Base-by-base conservation (phyloP, 108 stramenopile species). In the Stephanodiscus minutulus region DNA sequence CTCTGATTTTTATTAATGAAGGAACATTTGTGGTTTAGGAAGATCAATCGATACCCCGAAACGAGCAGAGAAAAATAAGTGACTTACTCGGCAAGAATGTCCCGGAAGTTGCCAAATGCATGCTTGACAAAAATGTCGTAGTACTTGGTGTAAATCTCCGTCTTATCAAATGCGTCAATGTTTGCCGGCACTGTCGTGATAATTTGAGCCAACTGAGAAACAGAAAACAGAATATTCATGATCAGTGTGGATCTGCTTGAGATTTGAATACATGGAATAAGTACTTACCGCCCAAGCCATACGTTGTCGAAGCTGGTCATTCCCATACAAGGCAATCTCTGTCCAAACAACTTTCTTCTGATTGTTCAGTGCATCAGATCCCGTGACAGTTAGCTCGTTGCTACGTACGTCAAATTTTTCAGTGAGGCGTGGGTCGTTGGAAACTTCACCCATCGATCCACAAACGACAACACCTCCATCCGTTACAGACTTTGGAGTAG, bases 231-330 rank as follows among this genome's bases (percentile, higher is more conserved):
- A n/a, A n/a, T n/a, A n/a, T n/a, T n/a, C n/a, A n/a, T n/a, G n/a
- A n/a, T n/a, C n/a, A n/a, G n/a, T n/a, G n/a, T n/a, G n/a, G n/a
- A n/a, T n/a, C n/a, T n/a, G n/a, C n/a, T n/a, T n/a, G n/a, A n/a
- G n/a, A n/a, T n/a, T n/a, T n/a, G n/a, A n/a, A n/a, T n/a, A n/a
- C n/a, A n/a, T n/a, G n/a, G n/a, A n/a, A n/a, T n/a, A n/a, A n/a
- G n/a, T n/a, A n/a, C n/a, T n/a, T n/a, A n/a, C n/a, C n/a, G 88
- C 90, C 88, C 88, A 92, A 29, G 93, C 93, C 54, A 92, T 72
- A 12, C 91, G 72, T 64, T 94, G 93, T 17, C 93, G 72, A 2
- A 94, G 73, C 66, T 94, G 93, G 64, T 88, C 90, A 29, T 31
- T 31, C 20, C 61, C 67, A 25, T 15, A 36, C 43, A 86, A 35